Evolutionary conservation across 495 filamentous ascomycete genomes (phyloP).

Genomic region (Hypoxylon intermedium): DNA sequence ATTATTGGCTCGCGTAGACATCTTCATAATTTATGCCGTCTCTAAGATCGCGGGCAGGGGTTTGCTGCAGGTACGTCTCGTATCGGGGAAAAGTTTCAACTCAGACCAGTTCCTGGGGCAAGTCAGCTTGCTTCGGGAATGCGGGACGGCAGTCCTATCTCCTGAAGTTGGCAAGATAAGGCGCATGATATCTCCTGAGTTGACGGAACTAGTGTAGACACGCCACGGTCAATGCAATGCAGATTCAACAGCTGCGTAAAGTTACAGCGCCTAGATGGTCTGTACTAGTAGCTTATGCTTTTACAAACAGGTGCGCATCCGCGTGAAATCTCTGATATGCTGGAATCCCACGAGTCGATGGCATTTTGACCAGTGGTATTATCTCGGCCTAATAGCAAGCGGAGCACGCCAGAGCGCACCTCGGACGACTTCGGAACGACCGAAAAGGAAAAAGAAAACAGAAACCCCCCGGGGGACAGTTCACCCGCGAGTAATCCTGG

Average conservation of each 20-base stretch:
- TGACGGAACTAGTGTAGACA: neutral
- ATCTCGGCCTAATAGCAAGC: conserved; percentile 33
- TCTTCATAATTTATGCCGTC: conserved; percentile 21
- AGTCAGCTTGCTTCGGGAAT: conserved; percentile 31
- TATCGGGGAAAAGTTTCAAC: conserved; percentile 40
- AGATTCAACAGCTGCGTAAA: neutral
- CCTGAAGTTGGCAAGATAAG: conserved; percentile 15
- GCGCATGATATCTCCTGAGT: neutral
- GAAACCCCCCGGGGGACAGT: conserved; percentile 27
- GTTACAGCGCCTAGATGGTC: too few species aligned
- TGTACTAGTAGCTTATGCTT: neutral
- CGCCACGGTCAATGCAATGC: neutral
- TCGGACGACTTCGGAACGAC: conserved; percentile 35
- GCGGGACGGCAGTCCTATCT: conserved; percentile 34
- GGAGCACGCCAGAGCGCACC: conserved; percentile 22
- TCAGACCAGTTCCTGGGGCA: conserved; percentile 30
- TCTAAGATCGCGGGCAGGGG: conserved; percentile 32
- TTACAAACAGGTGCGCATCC: neutral
- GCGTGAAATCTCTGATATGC: conserved; percentile 4
- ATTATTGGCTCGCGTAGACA: conserved; percentile 33
- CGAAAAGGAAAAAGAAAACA: conserved; percentile 30
- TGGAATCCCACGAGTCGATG: conserved; percentile 19
- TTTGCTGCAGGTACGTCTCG: conserved; percentile 38
- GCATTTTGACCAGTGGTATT: conserved; percentile 11
- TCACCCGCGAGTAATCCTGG: conserved; percentile 26